These are phyloP conservation scores for Solanum medicagineum DNA, from an alignment of 257 asterid species.

Conservation along the genomic window DNA sequence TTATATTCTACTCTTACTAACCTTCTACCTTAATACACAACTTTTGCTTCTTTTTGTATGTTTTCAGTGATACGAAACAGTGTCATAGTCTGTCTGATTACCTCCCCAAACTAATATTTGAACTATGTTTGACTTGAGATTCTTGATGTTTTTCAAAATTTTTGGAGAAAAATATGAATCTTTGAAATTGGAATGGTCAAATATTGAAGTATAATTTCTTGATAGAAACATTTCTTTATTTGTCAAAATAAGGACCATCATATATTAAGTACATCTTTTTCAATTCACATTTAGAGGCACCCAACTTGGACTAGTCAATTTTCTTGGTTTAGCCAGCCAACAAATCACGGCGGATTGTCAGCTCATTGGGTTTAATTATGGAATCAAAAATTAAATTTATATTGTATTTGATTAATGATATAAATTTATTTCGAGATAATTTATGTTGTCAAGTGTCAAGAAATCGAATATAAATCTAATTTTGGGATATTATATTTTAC, in stretches of 20 bases:
- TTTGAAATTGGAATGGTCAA: neutral
- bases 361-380: neutral
- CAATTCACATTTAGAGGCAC: neutral
- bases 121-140: neutral
- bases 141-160: neutral
- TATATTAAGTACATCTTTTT: neutral
- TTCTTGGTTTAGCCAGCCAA: neutral
- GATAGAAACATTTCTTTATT: neutral
- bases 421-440: too few species aligned
- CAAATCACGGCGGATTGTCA: neutral
- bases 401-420: fast-evolving
- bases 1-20: too few species aligned
- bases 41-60: too few species aligned
- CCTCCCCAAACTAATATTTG: neutral
- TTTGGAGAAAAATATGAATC: neutral
- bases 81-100: too few species aligned
- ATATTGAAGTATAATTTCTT: neutral
- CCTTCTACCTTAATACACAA: too few species aligned
- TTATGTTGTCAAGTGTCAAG: too few species aligned
- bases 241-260: neutral
- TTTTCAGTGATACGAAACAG: too few species aligned
- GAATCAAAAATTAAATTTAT: too few species aligned
- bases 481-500: fast-evolving
- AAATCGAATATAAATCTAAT: too few species aligned
- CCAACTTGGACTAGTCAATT: neutral